These are phyloP conservation scores for Funneliformis mosseae DNA, from an alignment of 192 early-diverging fungal genomes.

Conservation along the genomic window DNA sequence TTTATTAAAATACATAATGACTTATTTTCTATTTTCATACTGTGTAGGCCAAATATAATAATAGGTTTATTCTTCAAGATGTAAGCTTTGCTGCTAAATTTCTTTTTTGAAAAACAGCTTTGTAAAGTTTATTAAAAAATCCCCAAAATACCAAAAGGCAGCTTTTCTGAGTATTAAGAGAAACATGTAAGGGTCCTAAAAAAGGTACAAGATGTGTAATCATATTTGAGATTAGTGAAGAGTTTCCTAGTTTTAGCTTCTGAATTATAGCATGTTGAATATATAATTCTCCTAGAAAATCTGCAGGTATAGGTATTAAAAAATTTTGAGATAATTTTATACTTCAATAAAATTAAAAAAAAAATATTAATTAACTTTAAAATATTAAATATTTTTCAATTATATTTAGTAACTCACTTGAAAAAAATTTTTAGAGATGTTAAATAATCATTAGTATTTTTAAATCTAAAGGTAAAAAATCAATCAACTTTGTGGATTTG, in stretches of 20 bases:
- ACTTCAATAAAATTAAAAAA: too few species aligned
- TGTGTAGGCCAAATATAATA: neutral
- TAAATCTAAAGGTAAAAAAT: neutral
- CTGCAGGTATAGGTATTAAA: neutral
- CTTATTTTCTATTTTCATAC: neutral
- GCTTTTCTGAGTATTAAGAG: constrained; percentile 2
- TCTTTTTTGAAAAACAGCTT: neutral
- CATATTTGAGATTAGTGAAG: neutral
- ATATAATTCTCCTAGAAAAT: neutral
- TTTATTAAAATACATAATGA: neutral
- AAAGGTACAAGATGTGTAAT: too few species aligned
- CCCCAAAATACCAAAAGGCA: neutral
- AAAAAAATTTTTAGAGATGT: neutral
- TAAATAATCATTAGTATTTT: neutral
- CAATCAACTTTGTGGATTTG: neutral
- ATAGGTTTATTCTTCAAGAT: constrained; percentile 1
- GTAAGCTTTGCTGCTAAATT: neutral
- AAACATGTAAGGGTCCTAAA: constrained; percentile 13
- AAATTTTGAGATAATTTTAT: too few species aligned
- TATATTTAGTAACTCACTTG: neutral
- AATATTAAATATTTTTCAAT: too few species aligned
- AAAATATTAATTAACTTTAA: too few species aligned
- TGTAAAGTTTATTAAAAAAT: neutral
- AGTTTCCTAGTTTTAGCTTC: neutral
- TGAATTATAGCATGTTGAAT: neutral